Evolutionary conservation across 169 alveolate genomes (phyloP).

Genomic region (Eimeria falciformis): DNA sequence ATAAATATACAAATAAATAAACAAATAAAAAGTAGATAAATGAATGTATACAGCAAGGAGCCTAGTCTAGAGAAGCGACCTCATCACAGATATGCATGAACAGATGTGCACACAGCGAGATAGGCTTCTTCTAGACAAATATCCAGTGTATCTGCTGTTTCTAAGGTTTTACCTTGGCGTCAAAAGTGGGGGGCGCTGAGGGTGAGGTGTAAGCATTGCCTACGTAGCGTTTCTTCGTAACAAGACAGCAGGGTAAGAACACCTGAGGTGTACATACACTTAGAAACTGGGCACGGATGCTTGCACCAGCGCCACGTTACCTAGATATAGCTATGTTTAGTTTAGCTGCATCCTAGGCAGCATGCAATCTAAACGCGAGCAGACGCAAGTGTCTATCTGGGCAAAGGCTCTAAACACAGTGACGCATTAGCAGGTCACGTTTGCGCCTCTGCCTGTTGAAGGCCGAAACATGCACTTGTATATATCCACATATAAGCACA

Average conservation of each 20-base stretch:
- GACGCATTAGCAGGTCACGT: too few species aligned
- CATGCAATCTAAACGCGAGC: too few species aligned
- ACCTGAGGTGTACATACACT: conserved; percentile 54
- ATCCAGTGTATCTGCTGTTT: background rate
- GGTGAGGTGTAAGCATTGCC: conserved; percentile 76
- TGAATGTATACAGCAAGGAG: background rate
- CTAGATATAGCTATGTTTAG: too few species aligned
- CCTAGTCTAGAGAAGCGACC: background rate
- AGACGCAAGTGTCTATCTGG: too few species aligned
- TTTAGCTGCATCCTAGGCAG: too few species aligned
- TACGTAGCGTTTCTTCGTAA: conserved; percentile 79
- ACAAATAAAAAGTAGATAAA: background rate
- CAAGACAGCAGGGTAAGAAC: conserved; percentile 78
- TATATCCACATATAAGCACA: too few species aligned
- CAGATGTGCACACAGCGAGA: background rate
- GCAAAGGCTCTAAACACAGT: too few species aligned
- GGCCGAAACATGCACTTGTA: too few species aligned
- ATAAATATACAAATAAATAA: background rate
- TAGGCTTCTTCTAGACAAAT: background rate
- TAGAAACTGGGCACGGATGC: too few species aligned
- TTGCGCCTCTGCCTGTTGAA: too few species aligned
- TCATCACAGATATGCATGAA: background rate
- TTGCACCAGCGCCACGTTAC: too few species aligned
- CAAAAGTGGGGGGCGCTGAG: conserved; percentile 69
- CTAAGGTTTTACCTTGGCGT: conserved; percentile 78